A percentile compares a stretch with the other conserved stretches of the same genome.
Conservation (phyloP, 2,329 filamentous ascomycete species). For the Salinomyces thailandicus region DNA sequence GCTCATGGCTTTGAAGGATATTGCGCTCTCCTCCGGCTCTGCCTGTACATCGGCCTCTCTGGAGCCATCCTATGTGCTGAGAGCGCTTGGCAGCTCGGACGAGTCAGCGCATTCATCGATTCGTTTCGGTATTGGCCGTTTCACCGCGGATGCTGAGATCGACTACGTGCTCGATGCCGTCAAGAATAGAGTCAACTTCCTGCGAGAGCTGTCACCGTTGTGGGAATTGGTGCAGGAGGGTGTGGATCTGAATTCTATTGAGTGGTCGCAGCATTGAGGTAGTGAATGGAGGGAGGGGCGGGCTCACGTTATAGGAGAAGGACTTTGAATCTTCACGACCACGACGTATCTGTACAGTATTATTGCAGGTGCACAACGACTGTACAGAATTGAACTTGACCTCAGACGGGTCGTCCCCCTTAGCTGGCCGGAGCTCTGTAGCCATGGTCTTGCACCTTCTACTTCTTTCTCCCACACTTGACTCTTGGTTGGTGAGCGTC, state of each 20-base stretch:
- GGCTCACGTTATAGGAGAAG: not conserved
- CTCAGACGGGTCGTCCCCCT: no score
- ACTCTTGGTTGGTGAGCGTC: no score
- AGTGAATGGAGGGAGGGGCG: no score
- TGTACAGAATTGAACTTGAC: no score
- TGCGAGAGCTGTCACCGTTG: conserved; percentile 86
- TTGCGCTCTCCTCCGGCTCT: conserved; percentile 90
- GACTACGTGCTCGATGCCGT: conserved; percentile 97
- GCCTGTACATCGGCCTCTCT: conserved; percentile 95
- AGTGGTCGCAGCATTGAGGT: conserved; percentile 85
- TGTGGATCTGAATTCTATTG: conserved; percentile 86
- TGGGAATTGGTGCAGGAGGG: conserved; percentile 99
- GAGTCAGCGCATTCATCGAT: conserved; percentile 98
- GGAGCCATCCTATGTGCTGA: conserved; percentile 90
- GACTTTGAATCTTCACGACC: not conserved
- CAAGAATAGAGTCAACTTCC: conserved; percentile 76
- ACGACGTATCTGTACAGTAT: not conserved
- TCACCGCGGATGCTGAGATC: conserved; percentile 90
- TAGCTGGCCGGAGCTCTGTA: no score
- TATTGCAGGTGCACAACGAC: not conserved
- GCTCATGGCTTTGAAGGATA: conserved; percentile 96
- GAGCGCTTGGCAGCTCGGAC: conserved; percentile 89
- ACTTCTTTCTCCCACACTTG: no score
- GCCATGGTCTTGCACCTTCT: no score
- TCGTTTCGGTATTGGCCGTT: conserved; percentile 90